Evolutionary conservation across 352 stramenopile genomes (phyloP), one percentile per base, ranked within the genome.

Genomic region (Globisporangium solare): DNA sequence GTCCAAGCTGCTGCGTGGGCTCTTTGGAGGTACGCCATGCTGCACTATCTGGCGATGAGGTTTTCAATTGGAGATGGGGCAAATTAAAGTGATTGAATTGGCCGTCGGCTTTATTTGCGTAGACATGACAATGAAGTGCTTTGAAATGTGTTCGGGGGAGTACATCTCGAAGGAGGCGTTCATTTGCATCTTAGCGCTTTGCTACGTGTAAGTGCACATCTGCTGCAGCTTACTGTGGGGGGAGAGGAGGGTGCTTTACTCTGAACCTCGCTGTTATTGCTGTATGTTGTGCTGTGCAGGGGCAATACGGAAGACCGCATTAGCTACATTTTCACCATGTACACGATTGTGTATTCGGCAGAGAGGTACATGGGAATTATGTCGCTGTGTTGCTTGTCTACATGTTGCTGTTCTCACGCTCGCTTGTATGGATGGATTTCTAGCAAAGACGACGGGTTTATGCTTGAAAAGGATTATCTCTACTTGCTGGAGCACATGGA

Each of bases 241-340:
- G n/a, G n/a, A n/a, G n/a, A n/a, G n/a, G 3, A n/a, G 24, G 10
- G 17, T 32, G 6, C 5, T 21, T 15, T 59, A 12, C 3, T 35
- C 24, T 27, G 24, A 10, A 35, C 27, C 27, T 35, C 27, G 27
- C 27, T 6, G 27, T 6, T 35, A 35, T 6, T 35, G 27, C 7
- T 35, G 27, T 11, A 8, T 51, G 17, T 21, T 48, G 32, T 49
- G 32, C 64, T 15, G 14, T 45, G 49, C 58, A 94, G 84, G 66
- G 84, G 84, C 50, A 92, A 91, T 64, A 92, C 82, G 37, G 84
- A 94, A 57, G 84, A 94, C 64, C 78, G 83, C n/a, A 88, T 94
- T 60, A 86, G 77, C 66, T 94, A 92, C 63, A 76, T 94, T 21
- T 94, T 94, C 56, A 82, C 67, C 20, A 94, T 94, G 84, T 92